Conservation (phyloP, 2,329 filamentous ascomycete genomes). For the Fusarium equiseti region DNA sequence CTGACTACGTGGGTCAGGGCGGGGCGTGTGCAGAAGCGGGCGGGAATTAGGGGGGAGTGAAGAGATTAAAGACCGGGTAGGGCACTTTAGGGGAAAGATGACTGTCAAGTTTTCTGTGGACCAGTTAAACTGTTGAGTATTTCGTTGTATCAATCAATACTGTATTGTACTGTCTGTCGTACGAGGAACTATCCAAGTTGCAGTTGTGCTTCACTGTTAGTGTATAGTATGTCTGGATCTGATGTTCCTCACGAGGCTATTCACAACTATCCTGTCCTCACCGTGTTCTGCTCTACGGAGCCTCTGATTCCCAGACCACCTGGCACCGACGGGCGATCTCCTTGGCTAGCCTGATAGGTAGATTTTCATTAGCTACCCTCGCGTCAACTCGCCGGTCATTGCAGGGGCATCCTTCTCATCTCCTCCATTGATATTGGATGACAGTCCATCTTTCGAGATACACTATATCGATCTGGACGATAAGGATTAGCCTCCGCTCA, state of each 20-base stretch:
- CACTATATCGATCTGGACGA: neutral
- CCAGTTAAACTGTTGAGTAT: neutral
- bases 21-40: constrained; percentile 35
- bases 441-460: neutral
- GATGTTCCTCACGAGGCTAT: neutral
- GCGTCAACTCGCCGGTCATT: constrained; percentile 32
- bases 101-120: constrained; percentile 8
- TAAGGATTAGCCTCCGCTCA: constrained; percentile 1
- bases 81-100: constrained; percentile 10
- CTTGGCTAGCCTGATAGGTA: constrained; percentile 4
- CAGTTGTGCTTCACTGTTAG: neutral
- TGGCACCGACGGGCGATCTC: constrained; percentile 19
- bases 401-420: constrained; percentile 21
- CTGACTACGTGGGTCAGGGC: constrained; percentile 28
- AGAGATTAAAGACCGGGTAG: constrained; percentile 31
- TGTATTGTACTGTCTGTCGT: neutral
- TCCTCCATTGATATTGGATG: neutral
- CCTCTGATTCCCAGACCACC: neutral
- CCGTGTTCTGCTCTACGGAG: neutral
- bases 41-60: constrained; percentile 39
- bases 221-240: neutral
- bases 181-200: neutral
- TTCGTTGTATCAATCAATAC: neutral
- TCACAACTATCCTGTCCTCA: neutral
- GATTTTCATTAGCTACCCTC: constrained; percentile 33